These are phyloP conservation scores for Psilocybe tampanensis DNA, from an alignment of 768 basidiomycete genomes.

Conservation along the genomic window DNA sequence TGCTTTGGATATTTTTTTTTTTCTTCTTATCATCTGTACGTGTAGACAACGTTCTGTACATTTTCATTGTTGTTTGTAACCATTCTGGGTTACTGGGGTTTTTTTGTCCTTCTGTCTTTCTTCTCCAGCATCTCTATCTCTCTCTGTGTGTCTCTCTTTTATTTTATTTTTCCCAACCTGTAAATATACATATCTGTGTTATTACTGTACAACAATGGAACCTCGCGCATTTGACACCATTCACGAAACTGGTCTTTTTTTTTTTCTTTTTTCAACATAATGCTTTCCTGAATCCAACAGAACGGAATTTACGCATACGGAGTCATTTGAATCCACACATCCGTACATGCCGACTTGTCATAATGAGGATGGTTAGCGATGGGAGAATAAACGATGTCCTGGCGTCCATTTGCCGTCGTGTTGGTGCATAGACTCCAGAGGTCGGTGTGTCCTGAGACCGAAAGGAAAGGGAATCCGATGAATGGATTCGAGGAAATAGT, in stretches of 20 bases:
- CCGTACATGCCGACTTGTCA: conserved; percentile 14
- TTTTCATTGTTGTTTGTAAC: background rate
- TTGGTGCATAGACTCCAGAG: conserved; percentile 28
- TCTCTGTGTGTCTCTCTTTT: background rate
- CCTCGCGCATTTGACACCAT: conserved; percentile 15
- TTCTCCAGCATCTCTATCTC: background rate
- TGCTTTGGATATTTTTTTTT: conserved; percentile 8
- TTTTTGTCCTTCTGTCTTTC: background rate
- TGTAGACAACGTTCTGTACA: conserved; percentile 4
- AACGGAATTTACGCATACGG: background rate
- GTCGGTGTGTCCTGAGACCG: conserved; percentile 16
- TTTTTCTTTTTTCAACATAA: too few relatives aligned
- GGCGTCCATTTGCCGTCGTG: conserved; percentile 20
- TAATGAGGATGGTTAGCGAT: conserved; percentile 28
- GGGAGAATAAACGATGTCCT: conserved; percentile 30
- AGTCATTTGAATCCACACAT: conserved; percentile 8
- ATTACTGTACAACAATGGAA: conserved; percentile 11
- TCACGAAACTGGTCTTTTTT: too few relatives aligned
- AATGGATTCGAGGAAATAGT: conserved; percentile 19
- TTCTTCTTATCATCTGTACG: background rate
- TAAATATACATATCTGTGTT: conserved; percentile 5
- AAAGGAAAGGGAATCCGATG: conserved; percentile 21
- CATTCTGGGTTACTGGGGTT: background rate
- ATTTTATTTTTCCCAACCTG: background rate
- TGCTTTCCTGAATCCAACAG: background rate